Base-by-base conservation (phyloP, 2,329 filamentous ascomycete species). In the Diaporthe sp. region DNA sequence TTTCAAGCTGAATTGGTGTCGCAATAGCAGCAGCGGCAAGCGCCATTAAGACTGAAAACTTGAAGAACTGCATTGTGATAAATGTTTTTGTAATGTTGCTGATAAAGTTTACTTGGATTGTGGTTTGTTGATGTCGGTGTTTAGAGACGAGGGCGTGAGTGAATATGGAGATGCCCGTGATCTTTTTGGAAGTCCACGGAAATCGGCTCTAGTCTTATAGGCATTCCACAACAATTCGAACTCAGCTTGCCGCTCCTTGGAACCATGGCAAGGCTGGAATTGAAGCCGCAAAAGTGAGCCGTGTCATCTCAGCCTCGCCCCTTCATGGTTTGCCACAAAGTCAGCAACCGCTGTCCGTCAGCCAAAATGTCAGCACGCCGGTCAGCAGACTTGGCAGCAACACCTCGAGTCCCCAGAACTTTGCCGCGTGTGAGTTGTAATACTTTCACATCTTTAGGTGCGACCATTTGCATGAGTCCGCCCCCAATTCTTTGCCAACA, bases 211-310 rank as follows among this genome's bases (percentile, higher is more conserved):
- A 19, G 6, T 67, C 13, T 67, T 67, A 38, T 52, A 52, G 15
- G 3, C 15, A 12, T 19, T 1, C 0, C 22, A 5, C 22, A 9
- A 2, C 12, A 9, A 17, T 0, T 2, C 2, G 25, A 25, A 3
- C 2, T 19, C 7, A 15, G 0, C 0, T 9, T 3, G 0, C 17
- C 13, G 15, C 9, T 30, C 12, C 4, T 1, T 5, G 9, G 4
- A 3, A 3, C 25, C 12, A 38, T n/a, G 9, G 4, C 2, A 33
- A 22, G 61, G 42, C 30, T 67, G n/a, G 22, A 15, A 13, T 13
- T 5, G 6, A 12, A 28, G 45, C 15, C 13, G 12, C 47, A 19
- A 9, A 28, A 6, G 7, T 7, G 45, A 52, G 22, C 45, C 22
- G 30, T 38, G 8, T 22, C 2, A 30, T 38, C 38, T 38, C 64